Evolutionary conservation across 169 alveolate genomes (phyloP).

Genomic region (Plasmodium yoelii): DNA sequence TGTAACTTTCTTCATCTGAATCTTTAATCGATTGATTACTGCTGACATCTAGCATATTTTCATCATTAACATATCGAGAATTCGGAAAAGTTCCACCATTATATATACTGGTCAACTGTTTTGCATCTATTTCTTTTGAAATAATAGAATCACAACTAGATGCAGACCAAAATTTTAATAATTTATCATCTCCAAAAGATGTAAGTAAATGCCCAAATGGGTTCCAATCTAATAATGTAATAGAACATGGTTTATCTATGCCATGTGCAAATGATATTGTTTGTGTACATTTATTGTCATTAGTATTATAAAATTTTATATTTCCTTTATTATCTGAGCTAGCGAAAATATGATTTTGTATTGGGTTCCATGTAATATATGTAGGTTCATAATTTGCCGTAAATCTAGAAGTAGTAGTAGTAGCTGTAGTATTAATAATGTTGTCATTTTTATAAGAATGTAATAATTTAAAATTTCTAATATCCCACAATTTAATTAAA

Average conservation of each 20-base stretch:
- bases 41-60: constrained; percentile 78
- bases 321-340: constrained; percentile 86
- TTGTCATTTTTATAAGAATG: constrained; percentile 76
- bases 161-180: constrained; percentile 87
- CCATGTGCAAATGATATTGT: constrained; percentile 76
- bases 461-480: constrained; percentile 81
- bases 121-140: constrained; percentile 78
- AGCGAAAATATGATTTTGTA: constrained; percentile 85
- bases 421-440: constrained; percentile 17
- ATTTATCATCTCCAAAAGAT: constrained; percentile 88
- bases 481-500: constrained; percentile 88
- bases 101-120: constrained; percentile 29
- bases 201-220: constrained; percentile 92
- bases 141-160: constrained; percentile 80
- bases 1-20: constrained; percentile 50
- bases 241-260: constrained; percentile 81
- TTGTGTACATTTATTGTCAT: constrained; percentile 78
- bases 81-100: constrained; percentile 78
- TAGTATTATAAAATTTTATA: constrained; percentile 81
- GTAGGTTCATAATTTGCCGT: constrained; percentile 79
- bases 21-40: constrained; percentile 67
- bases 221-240: constrained; percentile 89
- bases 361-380: constrained; percentile 87
- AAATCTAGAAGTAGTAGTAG: constrained; percentile 21
- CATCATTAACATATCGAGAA: constrained; percentile 77